phyloP scores from a whole-genome alignment of 2,329 filamentous ascomycete genomes.

The Microcyclosporella mali region DNA sequence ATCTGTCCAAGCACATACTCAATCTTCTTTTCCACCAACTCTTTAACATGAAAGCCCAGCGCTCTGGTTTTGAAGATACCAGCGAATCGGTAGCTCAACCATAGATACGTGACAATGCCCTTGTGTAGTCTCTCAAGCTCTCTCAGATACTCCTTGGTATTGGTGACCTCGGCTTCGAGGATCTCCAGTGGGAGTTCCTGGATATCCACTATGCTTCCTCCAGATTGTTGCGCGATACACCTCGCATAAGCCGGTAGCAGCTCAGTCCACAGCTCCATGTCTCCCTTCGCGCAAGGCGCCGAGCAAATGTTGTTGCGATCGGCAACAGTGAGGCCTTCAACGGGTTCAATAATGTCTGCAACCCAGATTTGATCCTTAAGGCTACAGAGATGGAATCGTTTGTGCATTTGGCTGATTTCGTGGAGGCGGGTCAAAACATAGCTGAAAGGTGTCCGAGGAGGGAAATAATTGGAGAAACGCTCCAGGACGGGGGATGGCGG shows the following conservation, averaged over 20 bases:
- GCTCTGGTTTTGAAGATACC: conserved; percentile 70
- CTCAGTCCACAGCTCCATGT: conserved; percentile 37
- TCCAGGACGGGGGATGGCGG: conserved; percentile 67
- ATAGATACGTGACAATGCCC: conserved; percentile 76
- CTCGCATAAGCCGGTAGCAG: conserved; percentile 60
- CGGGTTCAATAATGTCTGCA: conserved; percentile 68
- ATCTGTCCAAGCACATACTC: conserved; percentile 56
- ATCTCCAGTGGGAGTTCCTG: conserved; percentile 63
- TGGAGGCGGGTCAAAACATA: conserved; percentile 73
- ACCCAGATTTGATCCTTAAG: conserved; percentile 58
- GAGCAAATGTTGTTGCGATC: conserved; percentile 73
- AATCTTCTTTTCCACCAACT: conserved; percentile 70
- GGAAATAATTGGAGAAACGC: conserved; percentile 75
- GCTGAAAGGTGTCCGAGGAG: conserved; percentile 70
- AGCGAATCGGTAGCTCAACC: conserved; percentile 84
- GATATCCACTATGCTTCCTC: conserved; percentile 67
- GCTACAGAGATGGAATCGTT: conserved; percentile 64
- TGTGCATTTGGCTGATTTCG: conserved; percentile 58
- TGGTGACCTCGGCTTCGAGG: conserved; percentile 53
- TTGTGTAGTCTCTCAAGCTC: conserved; percentile 74
- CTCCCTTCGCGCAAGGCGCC: conserved; percentile 58
- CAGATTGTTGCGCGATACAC: conserved; percentile 61
- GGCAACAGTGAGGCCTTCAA: conserved; percentile 58
- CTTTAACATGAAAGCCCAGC: conserved; percentile 73
- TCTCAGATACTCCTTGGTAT: conserved; percentile 53